Evolutionary conservation across 2,329 filamentous ascomycete species (phyloP).

Genomic region (Phaeoacremonium minimum): DNA sequence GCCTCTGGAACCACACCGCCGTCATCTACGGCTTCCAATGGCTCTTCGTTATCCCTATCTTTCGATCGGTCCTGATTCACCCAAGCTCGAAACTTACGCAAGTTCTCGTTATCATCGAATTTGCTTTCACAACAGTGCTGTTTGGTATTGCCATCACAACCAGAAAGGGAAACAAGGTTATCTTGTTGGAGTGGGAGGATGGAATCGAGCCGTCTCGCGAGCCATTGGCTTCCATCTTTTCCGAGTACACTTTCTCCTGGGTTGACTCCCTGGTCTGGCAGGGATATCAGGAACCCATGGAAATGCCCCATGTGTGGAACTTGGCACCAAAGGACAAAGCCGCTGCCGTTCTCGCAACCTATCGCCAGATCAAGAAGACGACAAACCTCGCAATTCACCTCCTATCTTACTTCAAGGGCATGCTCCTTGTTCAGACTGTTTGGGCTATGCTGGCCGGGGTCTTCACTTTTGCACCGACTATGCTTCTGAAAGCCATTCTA

Average conservation of each 20-base stretch:
- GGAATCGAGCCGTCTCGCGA: conserved; percentile 83
- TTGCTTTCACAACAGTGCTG: conserved; percentile 69
- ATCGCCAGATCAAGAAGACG: conserved; percentile 81
- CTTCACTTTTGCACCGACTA: conserved; percentile 86
- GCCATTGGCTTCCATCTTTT: conserved; percentile 82
- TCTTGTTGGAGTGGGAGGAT: conserved; percentile 84
- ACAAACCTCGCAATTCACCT: conserved; percentile 75
- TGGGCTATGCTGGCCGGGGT: conserved; percentile 78
- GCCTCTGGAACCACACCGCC: conserved; percentile 91
- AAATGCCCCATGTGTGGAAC: conserved; percentile 89
- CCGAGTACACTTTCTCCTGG: conserved; percentile 84
- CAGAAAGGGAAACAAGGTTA: conserved; percentile 86
- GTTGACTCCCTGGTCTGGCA: conserved; percentile 84
- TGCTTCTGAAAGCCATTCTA: conserved; percentile 85
- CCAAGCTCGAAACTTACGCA: conserved; percentile 60
- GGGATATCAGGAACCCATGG: conserved; percentile 80
- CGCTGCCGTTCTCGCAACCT: conserved; percentile 71
- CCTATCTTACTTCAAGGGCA: conserved; percentile 75
- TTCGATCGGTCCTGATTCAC: conserved; percentile 82
- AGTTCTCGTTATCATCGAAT: conserved; percentile 67
- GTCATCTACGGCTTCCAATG: conserved; percentile 79
- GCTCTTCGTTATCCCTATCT: conserved; percentile 69
- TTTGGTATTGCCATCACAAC: conserved; percentile 74
- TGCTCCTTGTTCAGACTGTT: conserved; percentile 69
- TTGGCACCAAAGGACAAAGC: conserved; percentile 85